These are phyloP conservation scores for Acanthamoeba healyi DNA, from an alignment of 208 protist genomes.

Conservation along the genomic window DNA sequence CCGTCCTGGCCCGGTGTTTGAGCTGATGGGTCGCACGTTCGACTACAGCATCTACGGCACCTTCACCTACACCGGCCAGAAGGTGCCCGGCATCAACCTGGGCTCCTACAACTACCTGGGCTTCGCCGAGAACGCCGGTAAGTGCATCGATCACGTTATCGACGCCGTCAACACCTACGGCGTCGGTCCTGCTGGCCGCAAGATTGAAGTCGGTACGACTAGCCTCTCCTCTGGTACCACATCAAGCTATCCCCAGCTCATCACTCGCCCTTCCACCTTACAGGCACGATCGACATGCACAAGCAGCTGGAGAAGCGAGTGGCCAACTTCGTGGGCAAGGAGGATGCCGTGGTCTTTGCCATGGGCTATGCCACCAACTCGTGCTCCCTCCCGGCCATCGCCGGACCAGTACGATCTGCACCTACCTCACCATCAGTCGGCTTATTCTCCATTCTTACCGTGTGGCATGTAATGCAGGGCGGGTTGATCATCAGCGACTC, in stretches of 20 bases:
- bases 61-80: slow-evolving; percentile 88
- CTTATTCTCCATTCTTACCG: neutral
- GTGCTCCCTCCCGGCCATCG: slow-evolving; percentile 86
- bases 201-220: slow-evolving; percentile 81
- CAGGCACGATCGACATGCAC: slow-evolving; percentile 77
- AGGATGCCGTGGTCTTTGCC: slow-evolving; percentile 87
- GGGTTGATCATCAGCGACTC: slow-evolving; percentile 89
- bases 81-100: slow-evolving; percentile 95
- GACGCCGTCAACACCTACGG: slow-evolving; percentile 92
- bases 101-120: slow-evolving; percentile 99
- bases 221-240: no score
- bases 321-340: slow-evolving; percentile 88
- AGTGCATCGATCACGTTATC: slow-evolving; percentile 92
- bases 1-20: slow-evolving; percentile 94
- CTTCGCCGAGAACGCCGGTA: slow-evolving; percentile 95
- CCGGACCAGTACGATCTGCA: slow-evolving; percentile 79
- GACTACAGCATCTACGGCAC: slow-evolving; percentile 85
- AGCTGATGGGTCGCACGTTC: slow-evolving; percentile 94
- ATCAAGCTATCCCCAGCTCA: no score
- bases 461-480: slow-evolving; percentile 1
- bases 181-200: slow-evolving; percentile 89
- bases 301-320: slow-evolving; percentile 84
- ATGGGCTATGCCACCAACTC: slow-evolving; percentile 94
- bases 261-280: neutral
- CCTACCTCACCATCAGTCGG: neutral